These are phyloP conservation scores for Hyaloscypha variabilis DNA, from an alignment of 495 filamentous ascomycete genomes.

Conservation along the genomic window DNA sequence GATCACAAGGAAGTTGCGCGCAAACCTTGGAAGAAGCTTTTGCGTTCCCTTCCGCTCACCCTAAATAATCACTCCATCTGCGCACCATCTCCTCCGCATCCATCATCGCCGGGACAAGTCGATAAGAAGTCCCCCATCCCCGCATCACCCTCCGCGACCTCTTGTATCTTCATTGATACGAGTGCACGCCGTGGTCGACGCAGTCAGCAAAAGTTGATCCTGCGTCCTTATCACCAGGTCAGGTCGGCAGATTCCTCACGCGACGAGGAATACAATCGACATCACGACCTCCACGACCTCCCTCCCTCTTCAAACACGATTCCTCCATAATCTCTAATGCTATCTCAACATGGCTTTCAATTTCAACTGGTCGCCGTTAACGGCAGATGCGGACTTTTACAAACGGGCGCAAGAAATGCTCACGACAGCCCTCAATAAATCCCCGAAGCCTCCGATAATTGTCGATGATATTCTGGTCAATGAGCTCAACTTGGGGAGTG, in stretches of 20 bases:
- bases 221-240: slow-evolving; percentile 28
- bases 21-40: slow-evolving; percentile 4
- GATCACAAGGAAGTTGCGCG: slow-evolving; percentile 19
- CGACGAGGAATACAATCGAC: slow-evolving; percentile 21
- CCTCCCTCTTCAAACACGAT: neutral
- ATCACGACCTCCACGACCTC: slow-evolving; percentile 15
- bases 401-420: slow-evolving; percentile 90
- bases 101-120: neutral
- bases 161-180: slow-evolving; percentile 31
- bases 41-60: slow-evolving; percentile 7
- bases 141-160: neutral
- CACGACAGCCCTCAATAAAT: slow-evolving; percentile 95
- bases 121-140: neutral
- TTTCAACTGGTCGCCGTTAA: slow-evolving; percentile 99
- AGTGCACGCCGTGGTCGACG: neutral
- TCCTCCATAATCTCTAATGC: slow-evolving; percentile 28
- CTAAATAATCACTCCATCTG: slow-evolving; percentile 11
- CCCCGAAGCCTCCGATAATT: slow-evolving; percentile 96
- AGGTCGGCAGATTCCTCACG: slow-evolving; percentile 24
- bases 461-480: slow-evolving; percentile 99
- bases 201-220: neutral
- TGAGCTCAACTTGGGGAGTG: slow-evolving; percentile 91
- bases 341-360: slow-evolving; percentile 90
- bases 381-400: slow-evolving; percentile 90
- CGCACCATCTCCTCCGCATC: neutral